phyloP scores from a whole-genome alignment of 1,139 yeast genomes.

The Yamadazyma taylorii region DNA sequence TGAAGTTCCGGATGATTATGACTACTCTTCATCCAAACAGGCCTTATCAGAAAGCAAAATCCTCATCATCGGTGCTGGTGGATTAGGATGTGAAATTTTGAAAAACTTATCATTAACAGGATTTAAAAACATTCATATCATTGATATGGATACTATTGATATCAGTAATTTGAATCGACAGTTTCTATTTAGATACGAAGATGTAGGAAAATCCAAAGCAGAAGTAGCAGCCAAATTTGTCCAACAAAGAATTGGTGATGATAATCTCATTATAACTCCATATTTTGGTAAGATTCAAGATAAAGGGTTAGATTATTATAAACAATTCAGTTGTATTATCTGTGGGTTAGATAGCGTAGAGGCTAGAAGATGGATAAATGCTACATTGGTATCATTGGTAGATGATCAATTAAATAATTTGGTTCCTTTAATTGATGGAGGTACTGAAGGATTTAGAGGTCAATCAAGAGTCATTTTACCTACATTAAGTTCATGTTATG shows the following conservation, averaged over 20 bases:
- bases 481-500: slow-evolving; percentile 84
- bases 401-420: slow-evolving; percentile 48
- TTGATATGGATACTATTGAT: slow-evolving; percentile 96
- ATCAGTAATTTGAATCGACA: slow-evolving; percentile 88
- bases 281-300: slow-evolving; percentile 75
- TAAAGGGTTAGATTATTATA: slow-evolving; percentile 61
- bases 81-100: slow-evolving; percentile 90
- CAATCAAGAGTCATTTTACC: slow-evolving; percentile 89
- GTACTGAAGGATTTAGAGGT: slow-evolving; percentile 93
- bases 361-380: slow-evolving; percentile 91
- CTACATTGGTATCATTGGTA: slow-evolving; percentile 65
- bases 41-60: slow-evolving; percentile 35
- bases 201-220: slow-evolving; percentile 83
- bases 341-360: slow-evolving; percentile 91
- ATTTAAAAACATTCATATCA: slow-evolving; percentile 71
- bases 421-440: slow-evolving; percentile 91
- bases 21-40: slow-evolving; percentile 21
- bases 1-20: slow-evolving; percentile 41
- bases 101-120: slow-evolving; percentile 82
- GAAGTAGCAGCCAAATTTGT: slow-evolving; percentile 71
- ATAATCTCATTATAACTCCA: slow-evolving; percentile 49
- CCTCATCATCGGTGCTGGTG: slow-evolving; percentile 87
- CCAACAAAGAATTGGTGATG: slow-evolving; percentile 41
- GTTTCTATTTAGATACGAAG: slow-evolving; percentile 70
- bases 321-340: slow-evolving; percentile 68